Evolutionary conservation across 257 asterid species (phyloP), one percentile per base, ranked within the genome.

Genomic region (Penstemon barbatus): DNA sequence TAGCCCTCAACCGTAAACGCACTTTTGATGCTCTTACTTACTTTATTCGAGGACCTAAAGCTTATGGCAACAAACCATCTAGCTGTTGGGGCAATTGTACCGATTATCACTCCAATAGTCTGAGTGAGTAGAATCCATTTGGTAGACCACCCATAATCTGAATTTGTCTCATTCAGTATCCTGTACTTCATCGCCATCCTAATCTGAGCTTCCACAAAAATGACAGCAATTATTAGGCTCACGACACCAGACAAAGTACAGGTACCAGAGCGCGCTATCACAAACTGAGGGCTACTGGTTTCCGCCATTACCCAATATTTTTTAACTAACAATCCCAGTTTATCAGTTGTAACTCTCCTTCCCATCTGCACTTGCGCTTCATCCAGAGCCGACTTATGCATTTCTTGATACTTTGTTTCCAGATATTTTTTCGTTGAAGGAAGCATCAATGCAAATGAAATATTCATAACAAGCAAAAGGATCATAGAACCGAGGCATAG

Each of bases 251-350:
- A 72, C 0, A 71, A 5, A 4, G 79, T 74, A 79, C 77, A 71
- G 8, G 79, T 79, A 4, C 64, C 81, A 0, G 83, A 79, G 8
- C 85, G 77, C n/a, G 81, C 84, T 9, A 82, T 77, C 77, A 82
- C 79, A 15, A 79, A 82, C 69, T 82, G 87, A 49, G 81, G 87
- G 63, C 69, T 68, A 46, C 84, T 77, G 5, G 87, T 79, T 43
- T 79, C 82, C 1, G 77, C 83, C 87, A 82, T 82, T 42, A 79
- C 69, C 83, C 81, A 82, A 15, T 79, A 74, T 62, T 77, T 79
- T 73, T 68, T 75, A 37, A 82, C 48, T 48, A 78, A 6, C 0
- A 63, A 54, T 67, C 71, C 64, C 69, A 82, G 37, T 49, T 82
- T 73, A 6, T 77, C 77, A 7, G 45, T 42, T 2, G 57, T 57